phyloP scores from a whole-genome alignment of 2,329 filamentous ascomycete genomes.

The Colletotrichum ledebouriae region DNA sequence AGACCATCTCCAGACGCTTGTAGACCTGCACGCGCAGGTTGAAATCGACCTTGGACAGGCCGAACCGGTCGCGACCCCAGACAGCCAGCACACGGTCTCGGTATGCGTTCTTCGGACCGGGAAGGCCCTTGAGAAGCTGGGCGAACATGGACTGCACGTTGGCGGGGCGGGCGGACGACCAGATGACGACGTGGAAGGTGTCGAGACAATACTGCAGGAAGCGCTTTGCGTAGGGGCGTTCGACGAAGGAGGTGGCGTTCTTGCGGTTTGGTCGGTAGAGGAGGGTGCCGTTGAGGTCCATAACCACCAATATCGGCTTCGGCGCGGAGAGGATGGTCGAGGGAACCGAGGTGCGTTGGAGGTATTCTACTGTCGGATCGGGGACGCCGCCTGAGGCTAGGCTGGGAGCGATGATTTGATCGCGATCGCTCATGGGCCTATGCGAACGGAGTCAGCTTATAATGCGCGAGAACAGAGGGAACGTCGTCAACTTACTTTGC shows the following conservation, averaged over 20 bases:
- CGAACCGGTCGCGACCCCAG: slow-evolving; percentile 85
- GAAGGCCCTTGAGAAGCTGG: slow-evolving; percentile 66
- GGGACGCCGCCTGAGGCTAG: slow-evolving; percentile 70
- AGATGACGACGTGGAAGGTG: slow-evolving; percentile 86
- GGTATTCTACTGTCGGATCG: slow-evolving; percentile 70
- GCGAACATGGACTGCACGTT: slow-evolving; percentile 80
- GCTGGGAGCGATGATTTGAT: slow-evolving; percentile 49
- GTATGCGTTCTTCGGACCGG: slow-evolving; percentile 52
- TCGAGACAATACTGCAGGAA: slow-evolving; percentile 83
- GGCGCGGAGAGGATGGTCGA: slow-evolving; percentile 60
- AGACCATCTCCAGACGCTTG: slow-evolving; percentile 83
- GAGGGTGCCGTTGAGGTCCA: slow-evolving; percentile 95
- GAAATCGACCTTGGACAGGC: slow-evolving; percentile 75
- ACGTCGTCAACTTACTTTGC: slow-evolving; percentile 5
- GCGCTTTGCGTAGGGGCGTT: slow-evolving; percentile 74
- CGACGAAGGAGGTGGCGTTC: slow-evolving; percentile 65
- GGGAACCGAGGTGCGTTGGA: slow-evolving; percentile 63
- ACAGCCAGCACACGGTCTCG: slow-evolving; percentile 71
- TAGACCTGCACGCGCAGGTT: slow-evolving; percentile 84
- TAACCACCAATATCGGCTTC: slow-evolving; percentile 80
- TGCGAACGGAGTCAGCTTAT: neutral
- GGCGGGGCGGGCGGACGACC: slow-evolving; percentile 84
- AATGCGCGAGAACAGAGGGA: neutral
- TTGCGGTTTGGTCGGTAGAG: slow-evolving; percentile 75
- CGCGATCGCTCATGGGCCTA: slow-evolving; percentile 16